phyloP scores from a whole-genome alignment of 1,284 basidiomycete species.

The Cryptococcus deneoformans region DNA sequence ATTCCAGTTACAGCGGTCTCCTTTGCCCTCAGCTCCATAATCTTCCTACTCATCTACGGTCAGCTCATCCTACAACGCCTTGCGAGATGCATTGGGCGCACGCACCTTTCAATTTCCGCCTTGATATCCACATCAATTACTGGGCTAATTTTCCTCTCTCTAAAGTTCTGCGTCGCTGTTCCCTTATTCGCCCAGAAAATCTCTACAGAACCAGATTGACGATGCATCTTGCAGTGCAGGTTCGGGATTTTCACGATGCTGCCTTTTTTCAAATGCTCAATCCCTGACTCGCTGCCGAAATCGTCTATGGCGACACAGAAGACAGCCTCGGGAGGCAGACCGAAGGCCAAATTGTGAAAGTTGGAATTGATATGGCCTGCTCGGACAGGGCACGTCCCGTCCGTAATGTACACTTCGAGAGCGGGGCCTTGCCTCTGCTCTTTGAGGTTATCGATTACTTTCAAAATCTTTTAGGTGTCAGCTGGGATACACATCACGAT shows the following conservation, averaged over 20 bases:
- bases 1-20: no score
- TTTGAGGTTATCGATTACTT: background rate
- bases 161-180: background rate
- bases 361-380: slow-evolving; percentile 17
- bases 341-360: slow-evolving; percentile 20
- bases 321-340: slow-evolving; percentile 15
- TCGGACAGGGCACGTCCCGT: slow-evolving; percentile 27
- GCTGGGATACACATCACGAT: background rate
- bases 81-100: no score
- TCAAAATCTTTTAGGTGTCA: background rate
- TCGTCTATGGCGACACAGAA: slow-evolving; percentile 19
- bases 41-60: no score
- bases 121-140: background rate
- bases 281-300: background rate
- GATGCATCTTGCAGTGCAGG: background rate
- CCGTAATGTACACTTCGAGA: slow-evolving; percentile 35
- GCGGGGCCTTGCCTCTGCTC: slow-evolving; percentile 17
- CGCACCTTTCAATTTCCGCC: background rate
- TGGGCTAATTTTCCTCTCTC: background rate
- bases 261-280: slow-evolving; percentile 3
- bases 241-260: background rate
- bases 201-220: background rate
- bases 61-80: no score
- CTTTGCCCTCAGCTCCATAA: no score
- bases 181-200: background rate